Conservation (phyloP, 1,284 basidiomycete genomes). For the Boletus smithii region DNA sequence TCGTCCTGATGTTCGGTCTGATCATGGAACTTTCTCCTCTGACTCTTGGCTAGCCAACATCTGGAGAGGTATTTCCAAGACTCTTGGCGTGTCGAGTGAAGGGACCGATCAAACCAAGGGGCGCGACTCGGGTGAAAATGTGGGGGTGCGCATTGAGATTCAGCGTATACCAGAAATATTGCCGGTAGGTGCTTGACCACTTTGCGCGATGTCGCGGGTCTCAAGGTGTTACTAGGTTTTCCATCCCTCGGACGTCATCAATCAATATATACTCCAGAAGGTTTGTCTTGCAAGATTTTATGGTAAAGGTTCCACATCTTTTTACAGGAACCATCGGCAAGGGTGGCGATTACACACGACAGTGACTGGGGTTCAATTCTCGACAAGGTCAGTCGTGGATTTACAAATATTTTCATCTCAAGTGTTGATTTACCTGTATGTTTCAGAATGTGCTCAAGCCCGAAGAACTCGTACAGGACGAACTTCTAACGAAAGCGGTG, state of each 20-base stretch:
- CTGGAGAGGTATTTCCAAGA: conserved; percentile 19
- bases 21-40: background rate
- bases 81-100: conserved; percentile 15
- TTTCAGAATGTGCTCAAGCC: conserved; percentile 12
- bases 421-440: background rate
- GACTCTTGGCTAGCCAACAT: conserved; percentile 22
- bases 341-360: conserved; percentile 27
- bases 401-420: background rate
- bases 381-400: conserved; percentile 11
- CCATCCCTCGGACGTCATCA: conserved; percentile 25
- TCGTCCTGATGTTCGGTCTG: background rate
- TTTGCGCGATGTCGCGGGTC: background rate
- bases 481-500: conserved; percentile 12
- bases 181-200: conserved; percentile 12
- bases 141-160: conserved; percentile 14
- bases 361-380: conserved; percentile 20
- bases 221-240: conserved; percentile 20
- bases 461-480: conserved; percentile 15
- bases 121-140: background rate
- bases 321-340: conserved; percentile 23
- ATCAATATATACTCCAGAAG: conserved; percentile 21
- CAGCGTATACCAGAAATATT: conserved; percentile 19
- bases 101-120: background rate
- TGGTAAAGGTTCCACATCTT: background rate
- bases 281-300: conserved; percentile 6